Base-by-base conservation (phyloP, 495 filamentous ascomycete genomes). In the Pseudoneurospora amorphoporcata region DNA sequence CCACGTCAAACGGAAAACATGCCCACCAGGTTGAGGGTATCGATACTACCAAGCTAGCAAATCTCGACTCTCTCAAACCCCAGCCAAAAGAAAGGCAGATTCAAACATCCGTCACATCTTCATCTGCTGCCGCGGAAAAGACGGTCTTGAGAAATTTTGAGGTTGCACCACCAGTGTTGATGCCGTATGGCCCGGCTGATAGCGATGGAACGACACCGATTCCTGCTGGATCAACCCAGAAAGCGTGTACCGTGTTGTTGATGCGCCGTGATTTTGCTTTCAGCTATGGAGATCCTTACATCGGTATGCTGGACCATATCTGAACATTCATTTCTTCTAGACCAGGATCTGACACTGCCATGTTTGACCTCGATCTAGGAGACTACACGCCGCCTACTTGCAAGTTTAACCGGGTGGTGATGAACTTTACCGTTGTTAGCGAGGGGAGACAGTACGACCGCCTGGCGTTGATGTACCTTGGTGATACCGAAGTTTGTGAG, bases 361-460 rank as follows among this genome's bases (percentile, higher is more conserved):
- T 45, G n/a, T 71, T 38, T 58, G 12, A 41, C 6, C 4, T 0
- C 39, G 12, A 40, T 12, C 53, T 74, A 94, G 90, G 88, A 40
- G 81, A 82, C 40, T 94, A 93, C 73, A 85, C 80, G 0, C 94
- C 94, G 2, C 91, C 91, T 1, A 74, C 78, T 6, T 95, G 92
- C 79, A 77, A 85, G 8, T 97, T 94, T 82, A 95, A 95, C 74
- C 86, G 90, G 14, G 89, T 95, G 17, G 86, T 87, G 32, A 90
- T 97, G 80, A 97, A 95, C 77, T 86, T 97, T 70, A 97, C 91
- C 0, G 90, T 93, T 39, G 89, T 89, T 2, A 92, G 90, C 4
- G 80, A 84, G 72, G 94, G 94, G 0, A 84, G 87, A 3, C 93
- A 97, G 75, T 97, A 87, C 81, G 94, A 97, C 77, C 84, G 94